Conservation (phyloP, 768 basidiomycete species). For the Lactarius tabidus region DNA sequence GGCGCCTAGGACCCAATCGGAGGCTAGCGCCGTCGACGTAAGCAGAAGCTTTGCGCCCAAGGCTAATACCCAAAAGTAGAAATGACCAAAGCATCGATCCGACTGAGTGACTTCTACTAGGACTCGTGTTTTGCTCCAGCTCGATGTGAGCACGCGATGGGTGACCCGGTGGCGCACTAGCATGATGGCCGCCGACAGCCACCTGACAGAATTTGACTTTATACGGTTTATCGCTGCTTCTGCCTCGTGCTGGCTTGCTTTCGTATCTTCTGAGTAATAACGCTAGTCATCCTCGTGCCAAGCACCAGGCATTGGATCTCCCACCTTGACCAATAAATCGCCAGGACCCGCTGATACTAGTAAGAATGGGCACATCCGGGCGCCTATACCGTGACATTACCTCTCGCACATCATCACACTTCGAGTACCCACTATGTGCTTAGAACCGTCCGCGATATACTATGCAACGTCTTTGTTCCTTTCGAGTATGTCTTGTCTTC, state of each 20-base stretch:
- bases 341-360: background rate
- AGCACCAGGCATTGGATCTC: slow-evolving; percentile 5
- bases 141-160: slow-evolving; percentile 3
- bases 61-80: background rate
- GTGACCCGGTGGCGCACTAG: background rate
- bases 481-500: background rate
- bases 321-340: background rate
- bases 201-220: slow-evolving; percentile 22
- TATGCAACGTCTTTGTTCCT: background rate
- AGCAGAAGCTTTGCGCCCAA: background rate
- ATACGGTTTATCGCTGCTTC: slow-evolving; percentile 1
- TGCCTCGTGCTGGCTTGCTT: slow-evolving; percentile 18
- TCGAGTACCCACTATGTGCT: background rate
- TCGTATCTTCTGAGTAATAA: background rate
- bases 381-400: slow-evolving; percentile 1
- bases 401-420: slow-evolving; percentile 5
- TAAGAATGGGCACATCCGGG: slow-evolving; percentile 5
- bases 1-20: slow-evolving; percentile 18
- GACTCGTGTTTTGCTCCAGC: slow-evolving; percentile 14
- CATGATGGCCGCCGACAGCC: background rate
- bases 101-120: background rate
- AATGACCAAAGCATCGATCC: slow-evolving; percentile 3
- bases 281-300: slow-evolving; percentile 16
- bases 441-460: background rate
- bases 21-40: slow-evolving; percentile 16